phyloP scores from a whole-genome alignment of 2,329 filamentous ascomycete genomes.

The Apiospora sp. region DNA sequence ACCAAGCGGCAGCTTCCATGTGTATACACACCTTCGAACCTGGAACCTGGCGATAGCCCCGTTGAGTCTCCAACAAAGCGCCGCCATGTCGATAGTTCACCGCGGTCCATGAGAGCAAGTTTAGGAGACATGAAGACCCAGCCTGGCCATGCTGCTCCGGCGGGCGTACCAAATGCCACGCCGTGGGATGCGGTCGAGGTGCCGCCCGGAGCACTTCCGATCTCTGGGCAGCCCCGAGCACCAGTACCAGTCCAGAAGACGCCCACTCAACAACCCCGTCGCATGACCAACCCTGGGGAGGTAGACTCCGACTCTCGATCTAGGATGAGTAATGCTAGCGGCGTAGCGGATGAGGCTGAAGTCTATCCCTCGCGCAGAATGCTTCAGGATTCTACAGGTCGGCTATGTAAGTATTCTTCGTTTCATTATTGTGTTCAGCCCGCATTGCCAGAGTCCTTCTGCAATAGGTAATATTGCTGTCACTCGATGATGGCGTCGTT shows the following conservation, averaged over 20 bases:
- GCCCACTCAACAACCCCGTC: conserved; percentile 25
- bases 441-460: background rate
- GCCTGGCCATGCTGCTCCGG: background rate
- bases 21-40: conserved; percentile 48
- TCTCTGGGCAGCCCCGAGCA: conserved; percentile 6
- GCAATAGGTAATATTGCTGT: too few species aligned
- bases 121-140: background rate
- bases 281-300: conserved; percentile 34
- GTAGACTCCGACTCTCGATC: conserved; percentile 44
- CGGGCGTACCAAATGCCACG: background rate
- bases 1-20: conserved; percentile 58
- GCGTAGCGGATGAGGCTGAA: conserved; percentile 62
- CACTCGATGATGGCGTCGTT: background rate
- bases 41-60: conserved; percentile 42
- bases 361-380: conserved; percentile 63
- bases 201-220: background rate
- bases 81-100: conserved; percentile 43
- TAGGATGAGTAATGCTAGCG: conserved; percentile 50
- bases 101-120: conserved; percentile 23
- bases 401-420: conserved; percentile 55
- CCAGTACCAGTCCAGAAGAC: conserved; percentile 2
- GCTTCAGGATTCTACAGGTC: conserved; percentile 65
- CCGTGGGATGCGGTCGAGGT: conserved; percentile 25
- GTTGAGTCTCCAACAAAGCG: conserved; percentile 47
- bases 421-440: too few species aligned